These are phyloP conservation scores for Dichotomopilus funicola DNA, from an alignment of 2,329 filamentous ascomycete species.

Conservation along the genomic window DNA sequence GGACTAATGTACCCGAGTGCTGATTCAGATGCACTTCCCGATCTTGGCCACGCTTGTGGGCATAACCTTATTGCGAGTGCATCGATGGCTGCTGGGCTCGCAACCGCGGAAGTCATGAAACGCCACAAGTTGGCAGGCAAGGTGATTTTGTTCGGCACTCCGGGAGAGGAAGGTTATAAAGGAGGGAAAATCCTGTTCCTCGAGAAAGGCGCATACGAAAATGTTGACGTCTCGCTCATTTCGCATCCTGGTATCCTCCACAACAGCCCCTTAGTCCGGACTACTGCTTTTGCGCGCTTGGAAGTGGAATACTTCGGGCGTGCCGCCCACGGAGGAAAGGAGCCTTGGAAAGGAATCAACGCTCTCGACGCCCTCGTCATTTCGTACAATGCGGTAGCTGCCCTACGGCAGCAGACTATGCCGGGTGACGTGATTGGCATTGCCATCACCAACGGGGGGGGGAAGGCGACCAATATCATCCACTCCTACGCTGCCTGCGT, in stretches of 20 bases:
- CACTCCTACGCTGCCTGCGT: constrained; percentile 3
- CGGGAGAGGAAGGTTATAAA: constrained; percentile 2
- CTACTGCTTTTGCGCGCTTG: constrained; percentile 1
- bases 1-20: no score
- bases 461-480: not conserved
- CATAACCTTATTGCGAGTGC: constrained; percentile 8
- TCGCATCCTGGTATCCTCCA: constrained; percentile 6
- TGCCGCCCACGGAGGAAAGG: not conserved
- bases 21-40: constrained; percentile 2
- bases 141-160: constrained; percentile 2
- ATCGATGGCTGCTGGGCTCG: constrained; percentile 1
- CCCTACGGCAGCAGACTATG: constrained; percentile 8
- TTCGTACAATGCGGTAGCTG: not conserved
- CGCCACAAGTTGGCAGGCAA: not conserved
- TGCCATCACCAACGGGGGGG: constrained; percentile 6
- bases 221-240: constrained; percentile 7
- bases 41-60: constrained; percentile 4
- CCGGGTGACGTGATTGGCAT: constrained; percentile 2
- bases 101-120: not conserved
- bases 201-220: not conserved
- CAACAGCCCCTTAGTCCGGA: constrained; percentile 4
- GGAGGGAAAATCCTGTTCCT: constrained; percentile 6
- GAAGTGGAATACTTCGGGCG: constrained; percentile 1
- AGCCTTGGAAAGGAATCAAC: constrained; percentile 6
- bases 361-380: constrained; percentile 7